Evolutionary conservation across 2,329 filamentous ascomycete species (phyloP).

Genomic region (Fusarium sp.): DNA sequence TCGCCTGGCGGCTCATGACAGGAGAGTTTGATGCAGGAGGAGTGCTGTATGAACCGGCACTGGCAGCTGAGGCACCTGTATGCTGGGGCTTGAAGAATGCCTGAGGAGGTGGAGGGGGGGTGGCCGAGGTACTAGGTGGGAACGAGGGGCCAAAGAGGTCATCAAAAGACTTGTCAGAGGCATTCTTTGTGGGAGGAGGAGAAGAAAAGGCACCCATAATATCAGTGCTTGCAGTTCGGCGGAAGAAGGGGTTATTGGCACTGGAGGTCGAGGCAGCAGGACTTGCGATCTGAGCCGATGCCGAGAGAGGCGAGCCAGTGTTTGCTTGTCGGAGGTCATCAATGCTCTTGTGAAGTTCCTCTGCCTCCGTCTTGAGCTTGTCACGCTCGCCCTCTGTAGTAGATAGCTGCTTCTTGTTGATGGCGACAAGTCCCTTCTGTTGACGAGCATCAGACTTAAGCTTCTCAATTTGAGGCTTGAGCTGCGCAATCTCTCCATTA

Average conservation of each 20-base stretch:
- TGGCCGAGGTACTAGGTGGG: constrained; percentile 58
- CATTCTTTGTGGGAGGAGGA: constrained; percentile 58
- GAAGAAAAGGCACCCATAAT: constrained; percentile 67
- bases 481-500: constrained; percentile 83
- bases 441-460: constrained; percentile 91
- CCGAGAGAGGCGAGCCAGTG: constrained; percentile 62
- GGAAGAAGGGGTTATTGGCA: constrained; percentile 96
- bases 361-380: constrained; percentile 84
- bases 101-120: constrained; percentile 59
- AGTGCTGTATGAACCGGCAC: constrained; percentile 64
- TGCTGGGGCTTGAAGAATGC: constrained; percentile 64
- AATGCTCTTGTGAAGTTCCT: constrained; percentile 73
- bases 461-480: constrained; percentile 94
- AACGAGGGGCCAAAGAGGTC: constrained; percentile 85
- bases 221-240: constrained; percentile 73
- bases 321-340: constrained; percentile 69
- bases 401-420: constrained; percentile 97
- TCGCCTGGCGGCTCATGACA: constrained; percentile 72
- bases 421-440: constrained; percentile 95
- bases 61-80: constrained; percentile 68
- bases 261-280: constrained; percentile 77
- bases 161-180: constrained; percentile 80
- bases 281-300: constrained; percentile 70
- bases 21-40: constrained; percentile 69
- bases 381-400: constrained; percentile 92